Conservation (phyloP, 352 stramenopile species). For the Phytophthora fragariae region DNA sequence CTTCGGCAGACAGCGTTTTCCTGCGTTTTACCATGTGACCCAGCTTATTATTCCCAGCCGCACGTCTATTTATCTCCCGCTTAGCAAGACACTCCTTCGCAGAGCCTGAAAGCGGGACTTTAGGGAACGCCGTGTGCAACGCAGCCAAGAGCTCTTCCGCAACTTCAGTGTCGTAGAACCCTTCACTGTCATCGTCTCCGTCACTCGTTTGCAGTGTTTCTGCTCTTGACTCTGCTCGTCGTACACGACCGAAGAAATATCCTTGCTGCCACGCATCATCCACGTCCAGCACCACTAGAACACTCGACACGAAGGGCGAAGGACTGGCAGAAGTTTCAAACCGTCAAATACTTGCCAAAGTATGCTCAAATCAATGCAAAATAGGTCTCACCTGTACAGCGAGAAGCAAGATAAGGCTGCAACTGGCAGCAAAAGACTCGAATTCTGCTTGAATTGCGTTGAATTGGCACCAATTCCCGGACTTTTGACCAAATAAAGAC, state of each 20-base stretch:
- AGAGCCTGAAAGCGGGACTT: constrained; percentile 48
- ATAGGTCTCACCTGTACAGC: constrained; percentile 54
- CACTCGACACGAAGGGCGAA: constrained; percentile 60
- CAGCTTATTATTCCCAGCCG: constrained; percentile 9
- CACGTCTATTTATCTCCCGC: constrained; percentile 6
- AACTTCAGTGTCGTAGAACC: constrained; percentile 38
- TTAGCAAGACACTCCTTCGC: constrained; percentile 51
- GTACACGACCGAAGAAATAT: constrained; percentile 57
- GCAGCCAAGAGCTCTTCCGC: constrained; percentile 47
- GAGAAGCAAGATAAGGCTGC: constrained; percentile 46
- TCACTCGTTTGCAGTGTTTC: background rate
- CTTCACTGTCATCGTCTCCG: background rate
- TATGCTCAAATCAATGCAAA: background rate
- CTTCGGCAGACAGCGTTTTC: constrained; percentile 42
- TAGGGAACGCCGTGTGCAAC: constrained; percentile 57
- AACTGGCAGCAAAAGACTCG: constrained; percentile 43
- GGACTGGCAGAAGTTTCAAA: constrained; percentile 36
- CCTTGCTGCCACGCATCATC: constrained; percentile 51
- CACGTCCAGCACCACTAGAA: constrained; percentile 62
- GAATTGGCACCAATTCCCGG: background rate
- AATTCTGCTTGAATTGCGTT: constrained; percentile 12
- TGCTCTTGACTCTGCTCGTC: background rate
- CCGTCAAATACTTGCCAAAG: constrained; percentile 1
- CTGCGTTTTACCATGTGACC: constrained; percentile 35
- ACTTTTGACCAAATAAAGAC: constrained; percentile 36